phyloP scores from a whole-genome alignment of 2,329 filamentous ascomycete species.

The Colletotrichum spaethianum region DNA sequence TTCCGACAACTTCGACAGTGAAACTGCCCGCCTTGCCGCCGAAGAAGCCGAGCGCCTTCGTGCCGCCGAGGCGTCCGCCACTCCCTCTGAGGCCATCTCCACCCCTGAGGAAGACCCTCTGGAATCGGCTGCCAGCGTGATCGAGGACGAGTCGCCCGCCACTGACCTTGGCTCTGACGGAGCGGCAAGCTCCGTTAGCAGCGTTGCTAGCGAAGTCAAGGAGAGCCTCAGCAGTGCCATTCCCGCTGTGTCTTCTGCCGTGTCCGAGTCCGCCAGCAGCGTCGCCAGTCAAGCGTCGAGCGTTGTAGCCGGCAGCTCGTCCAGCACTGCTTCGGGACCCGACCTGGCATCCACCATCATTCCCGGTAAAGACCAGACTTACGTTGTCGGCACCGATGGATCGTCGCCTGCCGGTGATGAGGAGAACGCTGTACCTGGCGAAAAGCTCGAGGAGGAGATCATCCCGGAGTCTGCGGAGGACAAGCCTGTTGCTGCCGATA shows the following conservation, averaged over 20 bases:
- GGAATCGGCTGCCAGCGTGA: constrained; percentile 37
- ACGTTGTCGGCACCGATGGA: constrained; percentile 42
- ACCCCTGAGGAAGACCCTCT: constrained; percentile 41
- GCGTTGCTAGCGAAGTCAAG: constrained; percentile 18
- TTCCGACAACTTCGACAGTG: constrained; percentile 83
- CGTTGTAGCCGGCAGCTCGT: constrained; percentile 13
- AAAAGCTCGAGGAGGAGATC: constrained; percentile 46
- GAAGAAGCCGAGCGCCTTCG: constrained; percentile 57
- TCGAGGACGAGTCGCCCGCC: constrained; percentile 41
- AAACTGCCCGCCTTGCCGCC: constrained; percentile 71
- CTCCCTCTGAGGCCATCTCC: constrained; percentile 38
- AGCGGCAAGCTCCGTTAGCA: constrained; percentile 24
- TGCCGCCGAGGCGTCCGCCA: constrained; percentile 47
- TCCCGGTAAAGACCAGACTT: constrained; percentile 38
- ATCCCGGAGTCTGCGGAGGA: constrained; percentile 45
- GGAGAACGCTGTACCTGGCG: constrained; percentile 37
- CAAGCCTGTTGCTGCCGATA: constrained; percentile 48
- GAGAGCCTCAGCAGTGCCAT: constrained; percentile 34
- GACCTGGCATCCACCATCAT: constrained; percentile 41
- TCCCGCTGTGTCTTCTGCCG: constrained; percentile 42
- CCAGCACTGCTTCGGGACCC: constrained; percentile 16
- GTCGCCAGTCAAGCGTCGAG: constrained; percentile 44
- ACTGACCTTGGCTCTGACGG: constrained; percentile 18
- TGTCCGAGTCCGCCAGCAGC: constrained; percentile 44
- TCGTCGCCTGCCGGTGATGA: constrained; percentile 43